Evolutionary conservation across 2,329 filamentous ascomycete genomes (phyloP), one percentile per base, ranked within the genome.

Genomic region (Neurospora crassa): DNA sequence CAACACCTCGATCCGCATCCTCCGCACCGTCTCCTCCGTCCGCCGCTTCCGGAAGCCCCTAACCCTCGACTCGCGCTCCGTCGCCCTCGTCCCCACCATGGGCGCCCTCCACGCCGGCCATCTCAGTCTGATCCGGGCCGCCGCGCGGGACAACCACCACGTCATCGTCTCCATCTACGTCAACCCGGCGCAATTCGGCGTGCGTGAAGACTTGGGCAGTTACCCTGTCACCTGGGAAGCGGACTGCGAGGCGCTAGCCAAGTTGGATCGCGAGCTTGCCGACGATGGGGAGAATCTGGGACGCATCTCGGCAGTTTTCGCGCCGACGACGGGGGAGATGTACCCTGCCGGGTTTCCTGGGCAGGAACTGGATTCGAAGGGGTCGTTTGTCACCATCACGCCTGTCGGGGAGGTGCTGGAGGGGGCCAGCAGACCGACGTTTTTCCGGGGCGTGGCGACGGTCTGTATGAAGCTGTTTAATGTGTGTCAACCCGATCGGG

Each of bases 21-120:
- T 97, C 79, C 92, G 92, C 76, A 87, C 92, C 80, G 89, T 96
- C 72, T 72, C 89, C 16, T 84, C 88, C 12, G 84, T 97, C 69
- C 92, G 93, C 47, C 81, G 85, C 76, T 91, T 91, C 84, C 89
- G 93, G 43, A 86, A 84, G 29, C 86, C 89, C 53, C 88, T 94
- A 72, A 82, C 89, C 43, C 82, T 89, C 72, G 85, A 89, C 77
- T 87, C 91, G 76, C 88, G 91, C 71, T 90, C 90, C 67, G 90
- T 99, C 71, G 93, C 92, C 72, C 89, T 99, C 40, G 94, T 99
- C 43, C 96, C 96, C 1, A 99, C 96, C 41, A 98, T 99, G 96
- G 96, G 96, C 74, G 96, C 96, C 68, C 87, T 99, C n/a, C 96
- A 99, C 81, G 88, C 90, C 70, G 96, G 96, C 53, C 96, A 99